Evolutionary conservation across 2,329 filamentous ascomycete species (phyloP).

Genomic region (Peltaster fructicola): DNA sequence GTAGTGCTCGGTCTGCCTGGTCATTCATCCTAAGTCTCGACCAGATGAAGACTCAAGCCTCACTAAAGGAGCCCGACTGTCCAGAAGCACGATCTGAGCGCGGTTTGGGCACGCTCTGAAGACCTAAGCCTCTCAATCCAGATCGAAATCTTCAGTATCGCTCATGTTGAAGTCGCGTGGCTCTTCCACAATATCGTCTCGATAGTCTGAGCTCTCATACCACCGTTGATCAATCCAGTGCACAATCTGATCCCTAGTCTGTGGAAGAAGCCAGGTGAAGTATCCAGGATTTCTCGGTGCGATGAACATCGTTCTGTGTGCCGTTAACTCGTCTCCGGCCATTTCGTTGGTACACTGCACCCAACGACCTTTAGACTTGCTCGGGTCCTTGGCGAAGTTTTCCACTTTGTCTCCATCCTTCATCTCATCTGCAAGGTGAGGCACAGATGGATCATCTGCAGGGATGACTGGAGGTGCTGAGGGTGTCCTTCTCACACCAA

Average conservation of each 20-base stretch:
- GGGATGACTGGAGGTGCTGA: conserved; percentile 4
- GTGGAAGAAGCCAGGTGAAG: conserved; percentile 43
- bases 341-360: conserved; percentile 59
- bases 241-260: conserved; percentile 47
- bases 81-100: too few species aligned
- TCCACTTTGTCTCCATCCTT: conserved; percentile 18
- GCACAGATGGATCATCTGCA: conserved; percentile 6
- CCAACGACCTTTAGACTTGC: conserved; percentile 37
- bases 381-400: conserved; percentile 14
- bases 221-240: conserved; percentile 34
- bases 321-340: conserved; percentile 58
- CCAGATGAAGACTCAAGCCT: too few species aligned
- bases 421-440: conserved; percentile 7
- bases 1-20: too few species aligned
- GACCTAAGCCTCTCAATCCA: too few species aligned
- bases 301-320: conserved; percentile 71
- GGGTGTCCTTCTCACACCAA: conserved; percentile 12
- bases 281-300: conserved; percentile 56
- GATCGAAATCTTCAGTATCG: too few species aligned
- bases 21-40: too few species aligned
- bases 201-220: too few species aligned
- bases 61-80: too few species aligned
- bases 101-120: too few species aligned
- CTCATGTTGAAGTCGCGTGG: too few species aligned
- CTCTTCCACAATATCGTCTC: too few species aligned